Evolutionary conservation across 2,329 filamentous ascomycete genomes (phyloP).

Genomic region (Penicillium aurantiogriseum): DNA sequence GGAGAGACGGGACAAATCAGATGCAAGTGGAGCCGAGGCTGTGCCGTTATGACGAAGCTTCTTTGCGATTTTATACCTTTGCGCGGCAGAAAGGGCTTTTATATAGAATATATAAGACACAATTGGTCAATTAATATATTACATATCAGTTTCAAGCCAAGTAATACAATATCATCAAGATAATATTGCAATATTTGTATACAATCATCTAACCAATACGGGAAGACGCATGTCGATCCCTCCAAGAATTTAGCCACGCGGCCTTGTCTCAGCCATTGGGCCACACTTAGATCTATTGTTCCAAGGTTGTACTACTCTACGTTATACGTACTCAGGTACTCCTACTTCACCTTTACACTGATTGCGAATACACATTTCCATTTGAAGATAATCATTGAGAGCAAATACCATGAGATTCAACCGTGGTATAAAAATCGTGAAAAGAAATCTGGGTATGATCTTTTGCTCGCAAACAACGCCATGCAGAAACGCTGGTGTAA

Average conservation of each 20-base stretch:
- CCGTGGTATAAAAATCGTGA: slow-evolving; percentile 9
- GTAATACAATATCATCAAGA: not conserved
- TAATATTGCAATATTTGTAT: not conserved
- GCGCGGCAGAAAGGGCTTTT: not conserved
- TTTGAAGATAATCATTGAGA: not conserved
- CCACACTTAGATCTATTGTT: too few species aligned
- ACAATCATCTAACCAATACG: not conserved
- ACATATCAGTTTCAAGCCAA: not conserved
- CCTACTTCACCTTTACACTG: not conserved
- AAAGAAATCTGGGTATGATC: slow-evolving; percentile 27
- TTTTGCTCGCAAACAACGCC: slow-evolving; percentile 27
- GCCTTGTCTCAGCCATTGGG: not conserved
- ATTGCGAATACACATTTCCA: slow-evolving; percentile 4
- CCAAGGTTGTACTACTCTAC: not conserved
- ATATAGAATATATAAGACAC: too few species aligned
- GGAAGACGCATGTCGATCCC: not conserved
- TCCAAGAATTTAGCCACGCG: not conserved
- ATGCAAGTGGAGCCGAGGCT: slow-evolving; percentile 1
- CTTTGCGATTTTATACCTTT: not conserved
- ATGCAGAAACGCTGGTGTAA: slow-evolving; percentile 24
- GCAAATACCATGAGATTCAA: slow-evolving; percentile 6
- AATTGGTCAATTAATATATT: not conserved
- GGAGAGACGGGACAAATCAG: not conserved
- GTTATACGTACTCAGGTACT: not conserved
- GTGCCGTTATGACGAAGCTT: slow-evolving; percentile 5